Conservation (phyloP, 768 basidiomycete genomes). For the Psilocybe subaeruginosa region DNA sequence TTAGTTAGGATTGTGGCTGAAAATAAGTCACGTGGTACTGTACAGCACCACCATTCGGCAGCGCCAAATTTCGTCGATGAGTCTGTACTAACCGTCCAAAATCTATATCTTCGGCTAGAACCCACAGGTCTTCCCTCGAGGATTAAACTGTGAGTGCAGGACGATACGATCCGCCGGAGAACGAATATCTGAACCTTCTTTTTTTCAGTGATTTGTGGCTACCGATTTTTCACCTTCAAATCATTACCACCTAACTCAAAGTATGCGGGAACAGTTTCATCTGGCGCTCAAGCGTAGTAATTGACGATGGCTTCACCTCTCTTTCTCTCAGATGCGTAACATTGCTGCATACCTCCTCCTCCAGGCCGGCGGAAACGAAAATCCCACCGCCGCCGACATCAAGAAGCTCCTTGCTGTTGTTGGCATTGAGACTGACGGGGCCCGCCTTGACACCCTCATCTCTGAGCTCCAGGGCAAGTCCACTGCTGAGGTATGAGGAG, state of each 20-base stretch:
- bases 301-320: constrained; percentile 5
- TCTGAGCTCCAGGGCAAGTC: constrained; percentile 92
- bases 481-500: constrained; percentile 67
- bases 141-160: constrained; percentile 73
- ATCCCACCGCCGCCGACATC: constrained; percentile 85
- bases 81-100: constrained; percentile 27
- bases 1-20: constrained; percentile 42
- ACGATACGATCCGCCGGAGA: not conserved
- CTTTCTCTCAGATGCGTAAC: constrained; percentile 72
- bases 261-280: constrained; percentile 31
- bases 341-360: constrained; percentile 98
- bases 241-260: constrained; percentile 39
- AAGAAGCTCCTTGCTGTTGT: constrained; percentile 85
- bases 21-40: constrained; percentile 53
- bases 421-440: constrained; percentile 87
- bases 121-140: constrained; percentile 90
- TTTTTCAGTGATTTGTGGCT: constrained; percentile 88
- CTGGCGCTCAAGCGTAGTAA: not conserved
- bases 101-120: constrained; percentile 73
- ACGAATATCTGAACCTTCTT: constrained; percentile 7
- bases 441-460: constrained; percentile 79
- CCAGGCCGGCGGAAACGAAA: constrained; percentile 89
- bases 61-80: constrained; percentile 16
- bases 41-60: constrained; percentile 48
- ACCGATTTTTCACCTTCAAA: constrained; percentile 48